Conservation (phyloP, 495 filamentous ascomycete species). For the Penicillium arizonense region DNA sequence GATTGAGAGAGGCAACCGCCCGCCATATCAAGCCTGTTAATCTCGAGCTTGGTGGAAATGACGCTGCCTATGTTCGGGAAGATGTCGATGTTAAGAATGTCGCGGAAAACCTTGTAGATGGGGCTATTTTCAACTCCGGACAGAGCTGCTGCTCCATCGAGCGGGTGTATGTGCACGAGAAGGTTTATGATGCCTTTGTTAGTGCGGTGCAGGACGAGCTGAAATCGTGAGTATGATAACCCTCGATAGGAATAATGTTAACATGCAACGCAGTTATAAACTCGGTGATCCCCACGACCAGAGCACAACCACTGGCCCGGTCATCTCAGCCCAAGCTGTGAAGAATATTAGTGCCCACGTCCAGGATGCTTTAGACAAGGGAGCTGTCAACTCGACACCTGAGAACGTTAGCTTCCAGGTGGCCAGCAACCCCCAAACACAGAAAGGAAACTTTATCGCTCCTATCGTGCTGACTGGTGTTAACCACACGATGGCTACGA, state of each 20-base stretch:
- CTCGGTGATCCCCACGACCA: slow-evolving; percentile 81
- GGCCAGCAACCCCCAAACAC: slow-evolving; percentile 36
- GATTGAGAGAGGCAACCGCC: slow-evolving; percentile 77
- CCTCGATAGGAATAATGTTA: background rate
- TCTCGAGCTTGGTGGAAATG: slow-evolving; percentile 91
- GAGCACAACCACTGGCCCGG: slow-evolving; percentile 81
- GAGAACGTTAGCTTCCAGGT: slow-evolving; percentile 66
- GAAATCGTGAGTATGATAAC: slow-evolving; percentile 29
- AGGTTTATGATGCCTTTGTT: slow-evolving; percentile 79
- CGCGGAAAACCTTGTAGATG: slow-evolving; percentile 90
- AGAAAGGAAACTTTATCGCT: slow-evolving; percentile 78
- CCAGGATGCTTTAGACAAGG: slow-evolving; percentile 78
- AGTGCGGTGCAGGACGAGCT: slow-evolving; percentile 74
- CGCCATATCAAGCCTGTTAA: slow-evolving; percentile 78
- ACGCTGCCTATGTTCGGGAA: slow-evolving; percentile 81
- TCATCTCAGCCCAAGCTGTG: slow-evolving; percentile 70
- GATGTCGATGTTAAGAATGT: slow-evolving; percentile 89
- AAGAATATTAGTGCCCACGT: slow-evolving; percentile 79
- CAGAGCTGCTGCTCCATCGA: slow-evolving; percentile 96
- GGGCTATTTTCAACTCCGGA: slow-evolving; percentile 93
- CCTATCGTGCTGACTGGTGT: slow-evolving; percentile 82
- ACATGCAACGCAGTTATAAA: slow-evolving; percentile 61
- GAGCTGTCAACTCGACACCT: slow-evolving; percentile 81
- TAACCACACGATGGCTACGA: slow-evolving; percentile 81
- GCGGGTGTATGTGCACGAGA: slow-evolving; percentile 86